Evolutionary conservation across 306 rosid species (phyloP).

Genomic region (Mucuna pruriens): DNA sequence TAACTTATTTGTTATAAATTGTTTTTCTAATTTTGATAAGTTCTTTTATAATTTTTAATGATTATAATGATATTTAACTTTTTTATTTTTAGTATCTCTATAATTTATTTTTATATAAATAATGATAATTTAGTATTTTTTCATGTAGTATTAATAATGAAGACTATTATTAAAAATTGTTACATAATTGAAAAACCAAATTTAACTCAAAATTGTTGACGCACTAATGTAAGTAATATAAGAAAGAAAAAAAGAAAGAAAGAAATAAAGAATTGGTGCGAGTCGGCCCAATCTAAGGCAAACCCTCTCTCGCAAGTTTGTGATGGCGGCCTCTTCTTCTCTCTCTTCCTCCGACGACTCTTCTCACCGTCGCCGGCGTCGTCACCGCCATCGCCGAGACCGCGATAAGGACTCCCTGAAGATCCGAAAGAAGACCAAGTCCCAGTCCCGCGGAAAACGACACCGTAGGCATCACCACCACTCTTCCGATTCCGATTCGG

Average conservation of each 20-base stretch:
- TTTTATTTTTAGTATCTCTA: too few relatives aligned
- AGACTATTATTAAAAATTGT: too few relatives aligned
- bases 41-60: too few relatives aligned
- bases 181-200: too few relatives aligned
- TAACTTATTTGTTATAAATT: too few relatives aligned
- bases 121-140: too few relatives aligned
- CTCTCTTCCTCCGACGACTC: constrained; percentile 47
- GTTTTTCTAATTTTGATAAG: too few relatives aligned
- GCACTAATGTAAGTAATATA: neutral
- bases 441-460: constrained; percentile 67
- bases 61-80: too few relatives aligned
- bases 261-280: neutral
- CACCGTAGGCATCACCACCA: constrained; percentile 71
- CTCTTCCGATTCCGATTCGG: constrained; percentile 52
- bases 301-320: constrained; percentile 41
- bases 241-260: neutral
- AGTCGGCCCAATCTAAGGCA: neutral
- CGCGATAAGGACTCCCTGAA: constrained; percentile 65
- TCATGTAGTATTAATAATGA: too few relatives aligned
- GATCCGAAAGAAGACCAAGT: constrained; percentile 70
- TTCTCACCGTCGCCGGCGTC: constrained; percentile 59
- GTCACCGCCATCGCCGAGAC: constrained; percentile 57
- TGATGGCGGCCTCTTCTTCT: constrained; percentile 80
- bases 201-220: too few relatives aligned
- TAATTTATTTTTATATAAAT: too few relatives aligned